Evolutionary conservation across 2,329 filamentous ascomycete species (phyloP).

Genomic region (Pezicula neosporulosa): DNA sequence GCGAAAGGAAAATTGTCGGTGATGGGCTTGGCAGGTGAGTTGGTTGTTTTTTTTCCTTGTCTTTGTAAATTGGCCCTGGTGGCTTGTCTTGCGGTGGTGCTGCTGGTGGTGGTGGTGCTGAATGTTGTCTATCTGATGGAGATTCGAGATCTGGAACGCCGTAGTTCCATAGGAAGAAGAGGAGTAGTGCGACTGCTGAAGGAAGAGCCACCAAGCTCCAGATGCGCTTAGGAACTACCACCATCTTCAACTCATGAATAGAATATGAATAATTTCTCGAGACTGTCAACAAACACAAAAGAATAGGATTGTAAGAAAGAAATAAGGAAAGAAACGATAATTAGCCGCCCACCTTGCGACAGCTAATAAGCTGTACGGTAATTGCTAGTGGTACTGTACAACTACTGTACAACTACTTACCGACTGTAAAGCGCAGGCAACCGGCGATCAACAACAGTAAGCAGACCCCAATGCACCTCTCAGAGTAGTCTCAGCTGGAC

Average conservation of each 20-base stretch:
- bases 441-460: no score
- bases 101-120: not conserved
- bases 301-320: not conserved
- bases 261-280: not conserved
- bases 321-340: not conserved
- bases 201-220: not conserved
- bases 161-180: not conserved
- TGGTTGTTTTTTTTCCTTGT: not conserved
- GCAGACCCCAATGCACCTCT: no score
- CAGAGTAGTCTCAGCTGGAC: no score
- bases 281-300: not conserved
- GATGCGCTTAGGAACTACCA: not conserved
- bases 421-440: no score
- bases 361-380: no score
- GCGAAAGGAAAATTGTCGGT: conserved; percentile 10
- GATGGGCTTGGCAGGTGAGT: not conserved
- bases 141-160: not conserved
- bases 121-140: not conserved
- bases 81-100: not conserved
- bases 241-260: not conserved
- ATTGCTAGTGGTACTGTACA: no score
- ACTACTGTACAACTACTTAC: no score
- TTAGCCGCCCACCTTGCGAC: no score
- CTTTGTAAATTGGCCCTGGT: not conserved
- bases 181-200: not conserved